These are phyloP conservation scores for Austroboletus rostrupii DNA, from an alignment of 1,284 basidiomycete genomes.

Conservation along the genomic window DNA sequence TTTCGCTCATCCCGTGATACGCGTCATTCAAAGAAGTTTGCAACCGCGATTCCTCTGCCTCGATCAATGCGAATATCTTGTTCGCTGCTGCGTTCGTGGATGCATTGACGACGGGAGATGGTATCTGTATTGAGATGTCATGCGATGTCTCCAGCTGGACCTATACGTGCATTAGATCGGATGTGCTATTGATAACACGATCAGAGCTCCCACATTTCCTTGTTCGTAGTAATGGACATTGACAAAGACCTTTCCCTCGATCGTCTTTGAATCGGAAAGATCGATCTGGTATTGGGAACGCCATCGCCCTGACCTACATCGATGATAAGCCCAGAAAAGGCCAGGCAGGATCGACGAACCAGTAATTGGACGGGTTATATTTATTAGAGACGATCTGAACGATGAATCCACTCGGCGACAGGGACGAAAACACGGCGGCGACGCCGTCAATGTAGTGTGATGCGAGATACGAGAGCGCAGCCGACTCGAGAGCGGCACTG, in stretches of 20 bases:
- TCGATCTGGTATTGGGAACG: constrained; percentile 74
- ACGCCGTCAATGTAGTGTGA: constrained; percentile 80
- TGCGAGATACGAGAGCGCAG: constrained; percentile 65
- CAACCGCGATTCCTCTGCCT: constrained; percentile 72
- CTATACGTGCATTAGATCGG: constrained; percentile 38
- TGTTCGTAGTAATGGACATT: constrained; percentile 97
- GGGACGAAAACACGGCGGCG: constrained; percentile 59
- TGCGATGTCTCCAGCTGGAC: constrained; percentile 85
- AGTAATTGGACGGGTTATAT: constrained; percentile 89
- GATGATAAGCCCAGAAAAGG: background rate
- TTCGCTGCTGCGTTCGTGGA: constrained; percentile 54
- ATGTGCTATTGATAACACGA: background rate
- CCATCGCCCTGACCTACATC: constrained; percentile 85
- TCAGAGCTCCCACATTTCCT: constrained; percentile 65
- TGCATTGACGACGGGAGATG: constrained; percentile 49
- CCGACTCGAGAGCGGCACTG: constrained; percentile 67
- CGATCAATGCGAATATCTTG: constrained; percentile 79
- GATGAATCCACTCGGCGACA: constrained; percentile 49
- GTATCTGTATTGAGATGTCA: constrained; percentile 60
- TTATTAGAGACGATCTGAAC: constrained; percentile 89
- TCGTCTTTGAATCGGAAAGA: constrained; percentile 43
- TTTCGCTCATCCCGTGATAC: constrained; percentile 85
- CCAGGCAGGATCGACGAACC: constrained; percentile 41
- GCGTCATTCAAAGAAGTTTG: constrained; percentile 75
- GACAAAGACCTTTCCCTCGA: constrained; percentile 67